These are phyloP conservation scores for Pezicula rhizophila DNA, from an alignment of 2,329 filamentous ascomycete genomes.

Conservation along the genomic window DNA sequence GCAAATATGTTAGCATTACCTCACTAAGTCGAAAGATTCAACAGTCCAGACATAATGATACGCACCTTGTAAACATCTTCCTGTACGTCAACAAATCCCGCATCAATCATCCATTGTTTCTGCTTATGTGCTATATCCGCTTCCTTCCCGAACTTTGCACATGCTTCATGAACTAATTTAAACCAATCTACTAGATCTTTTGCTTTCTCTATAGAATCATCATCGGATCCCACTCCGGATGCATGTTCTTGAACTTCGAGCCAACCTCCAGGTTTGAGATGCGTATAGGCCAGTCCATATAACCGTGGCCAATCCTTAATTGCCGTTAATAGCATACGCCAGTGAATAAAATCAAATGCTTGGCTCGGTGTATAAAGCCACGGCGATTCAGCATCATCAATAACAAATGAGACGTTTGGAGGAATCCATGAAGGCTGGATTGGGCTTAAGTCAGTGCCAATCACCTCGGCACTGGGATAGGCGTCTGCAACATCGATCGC, in stretches of 20 bases:
- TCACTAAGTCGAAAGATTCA: too few species aligned
- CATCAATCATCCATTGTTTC: slow-evolving; percentile 21
- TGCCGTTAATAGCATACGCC: slow-evolving; percentile 19
- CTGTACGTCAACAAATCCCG: slow-evolving; percentile 35
- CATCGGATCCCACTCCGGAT: slow-evolving; percentile 3
- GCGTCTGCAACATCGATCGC: slow-evolving; percentile 34
- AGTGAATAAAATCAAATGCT: slow-evolving; percentile 26
- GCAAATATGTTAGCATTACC: too few species aligned
- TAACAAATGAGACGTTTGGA: slow-evolving; percentile 54
- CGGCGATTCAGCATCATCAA: slow-evolving; percentile 53
- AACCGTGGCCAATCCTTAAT: slow-evolving; percentile 6
- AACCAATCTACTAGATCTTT: slow-evolving; percentile 6
- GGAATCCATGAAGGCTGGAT: slow-evolving; percentile 55
- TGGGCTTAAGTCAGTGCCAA: slow-evolving; percentile 58
- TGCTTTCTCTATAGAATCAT: slow-evolving; percentile 5
- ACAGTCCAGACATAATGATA: too few species aligned
- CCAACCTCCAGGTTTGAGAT: slow-evolving; percentile 9
- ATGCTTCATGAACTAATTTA: slow-evolving; percentile 4
- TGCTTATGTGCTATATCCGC: slow-evolving; percentile 6
- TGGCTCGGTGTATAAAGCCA: slow-evolving; percentile 30
- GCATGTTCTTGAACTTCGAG: slow-evolving; percentile 8
- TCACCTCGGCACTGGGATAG: slow-evolving; percentile 45
- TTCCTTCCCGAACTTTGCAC: slow-evolving; percentile 4
- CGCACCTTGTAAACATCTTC: slow-evolving; percentile 6
- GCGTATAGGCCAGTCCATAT: slow-evolving; percentile 4